Conservation (phyloP, 1,284 basidiomycete species). For the Marasmius sp. region DNA sequence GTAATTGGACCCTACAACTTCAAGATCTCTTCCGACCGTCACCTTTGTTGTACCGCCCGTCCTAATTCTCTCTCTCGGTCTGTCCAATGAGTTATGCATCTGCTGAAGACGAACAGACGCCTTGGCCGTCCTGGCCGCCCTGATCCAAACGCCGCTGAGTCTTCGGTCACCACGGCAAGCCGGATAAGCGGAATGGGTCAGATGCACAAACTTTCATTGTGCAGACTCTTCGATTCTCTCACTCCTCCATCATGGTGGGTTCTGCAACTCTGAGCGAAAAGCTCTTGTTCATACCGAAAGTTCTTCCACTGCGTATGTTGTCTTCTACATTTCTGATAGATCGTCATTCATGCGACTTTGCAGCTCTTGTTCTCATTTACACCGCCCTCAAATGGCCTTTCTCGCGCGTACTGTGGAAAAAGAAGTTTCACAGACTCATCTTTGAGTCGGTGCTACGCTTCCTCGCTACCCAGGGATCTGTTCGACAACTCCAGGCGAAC, state of each 20-base stretch:
- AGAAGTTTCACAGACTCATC: neutral
- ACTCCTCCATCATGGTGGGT: neutral
- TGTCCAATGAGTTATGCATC: no score
- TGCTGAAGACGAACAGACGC: no score
- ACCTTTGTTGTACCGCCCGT: no score
- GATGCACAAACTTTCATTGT: no score
- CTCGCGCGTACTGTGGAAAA: neutral
- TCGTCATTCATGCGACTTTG: neutral
- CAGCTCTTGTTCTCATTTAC: neutral
- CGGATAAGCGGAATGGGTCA: no score
- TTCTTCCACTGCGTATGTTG: neutral
- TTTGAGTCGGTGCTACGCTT: neutral
- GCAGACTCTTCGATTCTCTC: neutral
- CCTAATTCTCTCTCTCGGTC: no score
- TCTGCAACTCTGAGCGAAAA: neutral
- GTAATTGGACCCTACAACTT: no score
- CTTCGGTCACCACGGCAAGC: no score
- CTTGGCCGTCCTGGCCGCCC: no score
- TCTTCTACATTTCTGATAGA: neutral
- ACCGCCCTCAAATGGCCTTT: constrained; percentile 2
- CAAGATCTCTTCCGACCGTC: no score
- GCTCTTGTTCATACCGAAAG: neutral
- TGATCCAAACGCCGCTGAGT: no score
- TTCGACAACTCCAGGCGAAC: neutral
- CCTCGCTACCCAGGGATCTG: neutral